phyloP scores from a whole-genome alignment of 257 asterid genomes.

The Perilla frutescens region DNA sequence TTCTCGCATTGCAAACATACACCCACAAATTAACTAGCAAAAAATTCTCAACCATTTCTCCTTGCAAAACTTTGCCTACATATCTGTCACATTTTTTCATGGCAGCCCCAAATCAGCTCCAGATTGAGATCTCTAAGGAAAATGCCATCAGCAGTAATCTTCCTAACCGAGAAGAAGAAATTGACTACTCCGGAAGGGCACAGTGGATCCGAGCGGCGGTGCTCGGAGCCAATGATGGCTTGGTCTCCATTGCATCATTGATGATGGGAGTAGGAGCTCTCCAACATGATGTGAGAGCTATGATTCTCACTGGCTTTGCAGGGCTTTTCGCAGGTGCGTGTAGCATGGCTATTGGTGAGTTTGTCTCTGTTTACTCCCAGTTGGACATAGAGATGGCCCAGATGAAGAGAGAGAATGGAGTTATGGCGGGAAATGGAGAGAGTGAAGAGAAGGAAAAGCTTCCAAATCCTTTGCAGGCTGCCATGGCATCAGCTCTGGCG shows the following conservation, averaged over 20 bases:
- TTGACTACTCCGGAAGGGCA: conserved; percentile 64
- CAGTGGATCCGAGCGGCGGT: conserved; percentile 83
- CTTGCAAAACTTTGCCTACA: neutral
- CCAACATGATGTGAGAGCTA: conserved; percentile 53
- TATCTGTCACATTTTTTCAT: conserved; percentile 30
- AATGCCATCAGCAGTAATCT: neutral
- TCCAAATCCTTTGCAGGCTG: conserved; percentile 71
- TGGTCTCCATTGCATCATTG: conserved; percentile 64
- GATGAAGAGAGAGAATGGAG: conserved; percentile 46
- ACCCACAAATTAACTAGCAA: no score
- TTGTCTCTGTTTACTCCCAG: conserved; percentile 72
- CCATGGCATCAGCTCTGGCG: conserved; percentile 67
- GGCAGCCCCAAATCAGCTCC: conserved; percentile 55
- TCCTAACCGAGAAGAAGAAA: conserved; percentile 36
- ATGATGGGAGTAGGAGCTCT: conserved; percentile 84
- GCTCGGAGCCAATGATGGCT: conserved; percentile 78
- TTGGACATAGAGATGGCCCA: conserved; percentile 70
- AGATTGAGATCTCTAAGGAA: conserved; percentile 39
- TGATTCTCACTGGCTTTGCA: conserved; percentile 67
- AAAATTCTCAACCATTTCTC: neutral
- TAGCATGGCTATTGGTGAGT: conserved; percentile 89
- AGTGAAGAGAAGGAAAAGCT: conserved; percentile 43
- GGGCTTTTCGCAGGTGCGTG: conserved; percentile 75
- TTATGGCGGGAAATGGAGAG: neutral
- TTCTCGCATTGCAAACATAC: neutral